Conservation (phyloP, 495 filamentous ascomycete species). For the Cercophora scortea region DNA sequence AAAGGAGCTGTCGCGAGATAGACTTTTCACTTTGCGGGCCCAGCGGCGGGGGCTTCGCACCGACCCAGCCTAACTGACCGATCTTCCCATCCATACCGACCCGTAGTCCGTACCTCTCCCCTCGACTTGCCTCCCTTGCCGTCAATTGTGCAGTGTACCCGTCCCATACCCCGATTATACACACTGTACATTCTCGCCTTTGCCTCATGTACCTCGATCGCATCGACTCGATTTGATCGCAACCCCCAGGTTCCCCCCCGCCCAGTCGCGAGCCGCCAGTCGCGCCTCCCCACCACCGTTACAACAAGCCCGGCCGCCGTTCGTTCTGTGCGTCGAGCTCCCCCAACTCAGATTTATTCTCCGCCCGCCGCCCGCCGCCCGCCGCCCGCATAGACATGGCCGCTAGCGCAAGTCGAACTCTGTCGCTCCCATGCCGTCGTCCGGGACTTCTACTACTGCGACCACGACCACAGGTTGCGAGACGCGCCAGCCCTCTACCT, state of each 20-base stretch:
- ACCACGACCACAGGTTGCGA: background rate
- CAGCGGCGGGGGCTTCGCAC: conserved; percentile 2
- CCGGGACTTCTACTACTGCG: background rate
- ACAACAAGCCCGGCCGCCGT: background rate
- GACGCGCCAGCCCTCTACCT: background rate
- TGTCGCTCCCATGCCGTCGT: conserved; percentile 7
- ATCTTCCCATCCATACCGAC: background rate
- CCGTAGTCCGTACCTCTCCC: background rate
- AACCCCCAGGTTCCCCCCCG: background rate
- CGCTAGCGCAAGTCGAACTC: conserved; percentile 3
- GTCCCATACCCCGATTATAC: no score
- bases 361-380: background rate
- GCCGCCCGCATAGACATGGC: background rate
- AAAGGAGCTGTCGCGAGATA: background rate
- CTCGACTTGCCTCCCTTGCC: background rate
- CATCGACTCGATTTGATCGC: background rate
- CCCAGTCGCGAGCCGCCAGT: background rate
- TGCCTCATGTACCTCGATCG: no score
- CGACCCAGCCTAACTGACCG: background rate
- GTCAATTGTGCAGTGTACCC: no score
- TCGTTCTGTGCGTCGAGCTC: background rate
- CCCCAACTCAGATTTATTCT: background rate
- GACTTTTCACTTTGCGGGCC: background rate
- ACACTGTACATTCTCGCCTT: no score
- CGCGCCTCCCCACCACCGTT: background rate